Base-by-base conservation (phyloP, 805 yeast genomes). In the Spathaspora hagerdaliae region DNA sequence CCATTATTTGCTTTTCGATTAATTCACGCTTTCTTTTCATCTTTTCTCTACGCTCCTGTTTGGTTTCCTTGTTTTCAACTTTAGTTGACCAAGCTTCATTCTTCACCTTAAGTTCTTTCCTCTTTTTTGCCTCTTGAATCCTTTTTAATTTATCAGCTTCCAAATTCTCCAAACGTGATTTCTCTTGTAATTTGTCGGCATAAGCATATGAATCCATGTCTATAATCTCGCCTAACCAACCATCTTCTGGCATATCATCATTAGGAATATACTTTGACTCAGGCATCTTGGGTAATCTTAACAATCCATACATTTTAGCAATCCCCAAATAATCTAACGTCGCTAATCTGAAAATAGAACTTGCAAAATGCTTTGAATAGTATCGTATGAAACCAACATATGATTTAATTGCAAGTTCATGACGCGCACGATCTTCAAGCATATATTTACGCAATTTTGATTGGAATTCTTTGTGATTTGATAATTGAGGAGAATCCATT, bases 241-340 rank as follows among this genome's bases (percentile, higher is more conserved):
- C 97, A 50, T 81, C 83, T 42, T 75, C 79, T 0, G 90, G 87
- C 56, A 82, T 66, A 10, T 63, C 52, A 2, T 74, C 78, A 34
- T 66, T 58, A 29, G 73, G 58, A 2, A 82, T 68, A 53, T 75
- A 71, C 44, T 69, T 71, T 19, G 83, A 76, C 59, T 94, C 99
- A 0, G 99, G 99, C 98, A 95, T 94, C 54, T 83, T 81, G 7
- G 99, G 99, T 47, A 92, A 66, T 53, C 97, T 74, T 37, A 87
- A 64, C 2, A 94, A 64, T 1, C 97, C 96, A 62, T 86, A 90
- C 69, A 87, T 74, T 51, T 72, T 76, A 1, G 94, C 96, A 7
- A 86, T 51, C 0, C 83, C 85, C 26, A 82, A 60, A 54, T 85
- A 85, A 60, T 92, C 95, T 45, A 94, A 65, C 7, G 80, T 65